phyloP scores from a whole-genome alignment of 441 rosid genomes.

The Populus hybrid region DNA sequence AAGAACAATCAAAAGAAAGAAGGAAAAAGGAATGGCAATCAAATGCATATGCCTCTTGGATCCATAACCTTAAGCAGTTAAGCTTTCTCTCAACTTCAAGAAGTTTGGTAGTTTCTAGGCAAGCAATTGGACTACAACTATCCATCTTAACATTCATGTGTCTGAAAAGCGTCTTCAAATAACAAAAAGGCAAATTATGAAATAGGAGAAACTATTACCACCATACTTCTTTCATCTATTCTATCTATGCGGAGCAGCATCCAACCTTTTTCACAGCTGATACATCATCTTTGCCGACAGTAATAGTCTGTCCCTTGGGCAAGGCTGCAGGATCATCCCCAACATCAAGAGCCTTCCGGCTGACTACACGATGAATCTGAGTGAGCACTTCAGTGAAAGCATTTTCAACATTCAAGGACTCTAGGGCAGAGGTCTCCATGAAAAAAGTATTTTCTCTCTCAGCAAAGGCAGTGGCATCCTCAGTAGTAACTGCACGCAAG shows the following conservation, averaged over 20 bases:
- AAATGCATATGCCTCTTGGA: neutral
- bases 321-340: conserved; percentile 55
- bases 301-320: conserved; percentile 79
- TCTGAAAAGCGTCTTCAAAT: conserved; percentile 12
- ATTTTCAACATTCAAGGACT: conserved; percentile 73
- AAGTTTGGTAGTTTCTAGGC: conserved; percentile 8
- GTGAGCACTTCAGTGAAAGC: conserved; percentile 80
- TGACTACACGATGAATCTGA: conserved; percentile 70
- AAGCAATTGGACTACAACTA: conserved; percentile 10
- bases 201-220: conserved; percentile 6
- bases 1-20: conserved; percentile 8
- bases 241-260: conserved; percentile 52
- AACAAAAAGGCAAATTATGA: conserved; percentile 11
- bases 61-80: neutral
- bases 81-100: conserved; percentile 13
- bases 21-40: conserved; percentile 4
- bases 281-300: conserved; percentile 62
- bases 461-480: conserved; percentile 70
- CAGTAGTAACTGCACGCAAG: conserved; percentile 71
- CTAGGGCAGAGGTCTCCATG: conserved; percentile 88
- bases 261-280: conserved; percentile 75
- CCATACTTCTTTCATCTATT: neutral
- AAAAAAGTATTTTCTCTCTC: no score
- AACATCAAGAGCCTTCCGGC: conserved; percentile 81
- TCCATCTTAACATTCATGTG: neutral